Evolutionary conservation across 345 rosid species (phyloP), one percentile per base, ranked within the genome.

Genomic region (Salix udensis): DNA sequence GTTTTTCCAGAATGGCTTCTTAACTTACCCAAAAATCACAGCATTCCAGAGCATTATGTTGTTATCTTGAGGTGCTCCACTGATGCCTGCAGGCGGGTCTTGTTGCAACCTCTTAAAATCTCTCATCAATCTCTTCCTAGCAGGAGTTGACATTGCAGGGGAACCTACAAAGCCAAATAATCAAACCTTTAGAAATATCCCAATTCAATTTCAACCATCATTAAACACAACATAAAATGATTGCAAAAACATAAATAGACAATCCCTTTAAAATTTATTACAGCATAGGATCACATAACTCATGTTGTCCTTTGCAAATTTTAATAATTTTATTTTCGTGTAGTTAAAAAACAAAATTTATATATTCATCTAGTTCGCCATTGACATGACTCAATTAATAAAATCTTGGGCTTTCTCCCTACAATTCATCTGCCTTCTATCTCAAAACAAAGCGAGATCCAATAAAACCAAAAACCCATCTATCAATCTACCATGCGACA

Each of bases 101-200:
- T 81, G 81, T 36, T 81, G 84, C 81, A 81, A 55, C 78, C 81
- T 81, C 84, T 81, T 81, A 42, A 81, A 81, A 62, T 81, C 84
- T 74, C 84, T 81, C 81, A 77, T 81, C 81, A 81, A 26, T 53
- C 84, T 81, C 80, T 81, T 81, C 81, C 84, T 64, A 14, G 84
- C 65, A 21, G 84, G 81, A 44, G 84, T 81, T 7, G 84, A 73
- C 84, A 81, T 77, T 70, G 34, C 55, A 44, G 37, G 67, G 58
- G 60, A 72, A 72, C 50, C 61, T 23, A 37, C 44, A 70, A 31
- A 19, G 15, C 73, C 21, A 48, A 39, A 30, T 55, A 8, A 26
- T 18, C 24, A 11, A 55, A 36, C 11, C 36, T 15, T 12, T 9
- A 15, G 6, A 46, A 14, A 12, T 12, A 46, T 46, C 50, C 50